Evolutionary conservation across 805 yeast genomes (phyloP), one percentile per base, ranked within the genome.

Genomic region (Candida hungchunana): DNA sequence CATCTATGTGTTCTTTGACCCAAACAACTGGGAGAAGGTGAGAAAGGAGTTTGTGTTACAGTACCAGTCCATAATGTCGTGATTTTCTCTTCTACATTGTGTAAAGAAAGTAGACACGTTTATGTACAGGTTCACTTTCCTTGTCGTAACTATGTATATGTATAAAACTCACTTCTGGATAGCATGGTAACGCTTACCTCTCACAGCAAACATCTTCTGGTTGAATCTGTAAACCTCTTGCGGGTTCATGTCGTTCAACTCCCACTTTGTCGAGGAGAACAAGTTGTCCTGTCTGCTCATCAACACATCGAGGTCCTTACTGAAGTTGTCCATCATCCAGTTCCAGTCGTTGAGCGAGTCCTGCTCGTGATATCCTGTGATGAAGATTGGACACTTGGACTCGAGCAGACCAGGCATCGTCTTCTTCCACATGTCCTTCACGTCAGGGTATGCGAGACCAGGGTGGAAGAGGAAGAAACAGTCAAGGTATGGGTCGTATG

Each of bases 121-220:
- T n/a, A n/a, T n/a, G n/a, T n/a, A n/a, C n/a, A n/a, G n/a, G n/a
- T n/a, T n/a, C n/a, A n/a, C n/a, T n/a, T n/a, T n/a, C n/a, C n/a
- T n/a, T n/a, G n/a, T n/a, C n/a, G n/a, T n/a, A n/a, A n/a, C n/a
- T n/a, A n/a, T n/a, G n/a, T n/a, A n/a, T n/a, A n/a, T n/a, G n/a
- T n/a, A n/a, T n/a, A n/a, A n/a, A n/a, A n/a, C n/a, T 40, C 41
- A 53, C 44, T 48, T 35, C 19, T 59, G 54, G 47, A 84, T 71
- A 27, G 96, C 95, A 53, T 89, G 97, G 64, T 93, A 93, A 58
- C 98, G 77, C 71, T 90, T 93, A 48, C 98, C 97, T 66, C 98
- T 79, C 62, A 89, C 75, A 9, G 90, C 98, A 61, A 87, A 89
- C 37, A 93, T 63, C 56, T 79, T 78, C 69, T 85, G 88, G 67